Evolutionary conservation across 495 filamentous ascomycete species (phyloP), one percentile per base, ranked within the genome.

Genomic region (Articulospora tetracladia): DNA sequence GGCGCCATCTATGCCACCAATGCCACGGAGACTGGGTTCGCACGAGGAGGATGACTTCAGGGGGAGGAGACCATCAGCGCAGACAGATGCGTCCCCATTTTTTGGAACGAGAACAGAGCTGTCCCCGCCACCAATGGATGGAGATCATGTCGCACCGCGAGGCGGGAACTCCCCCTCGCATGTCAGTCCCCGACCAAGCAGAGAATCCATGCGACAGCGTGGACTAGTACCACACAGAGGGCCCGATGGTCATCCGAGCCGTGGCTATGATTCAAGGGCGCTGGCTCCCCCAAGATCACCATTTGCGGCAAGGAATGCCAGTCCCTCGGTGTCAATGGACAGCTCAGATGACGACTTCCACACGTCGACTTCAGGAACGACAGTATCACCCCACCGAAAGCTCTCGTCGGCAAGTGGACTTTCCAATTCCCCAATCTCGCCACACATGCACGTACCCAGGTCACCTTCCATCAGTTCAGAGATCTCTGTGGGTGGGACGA

Each of bases 401-500:
- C 70, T 87, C 56, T 92, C 88, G 15, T 81, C 82, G 3, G 79
- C 86, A 59, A 90, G 87, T 67, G 79, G 81, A n/a, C 70, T 85
- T 36, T 86, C 86, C 0, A 62, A 79, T 52, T 88, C 86, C 28
- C 86, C 85, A 22, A 81, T 85, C 63, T 88, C 87, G 51, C 83
- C 87, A 63, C 70, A 65, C 60, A 66, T 66, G 60, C 80, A 74
- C 63, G 80, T 77, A 71, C 82, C 74, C 57, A 84, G 91, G 48
- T 95, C 92, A 12, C 91, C 91, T 4, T 96, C 92, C 0, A 74
- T 92, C 44, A 86, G 84, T 63, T 97, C 92, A 1, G 91, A 96
- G 53, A 82, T 82, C 30, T 83, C 81, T 46, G 70, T 71, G 53
- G 73, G 60, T 65, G 83, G 86, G 19, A 76, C 77, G n/a, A 73